Evolutionary conservation across 2,329 filamentous ascomycete genomes (phyloP), one percentile per base, ranked within the genome.

Genomic region (Claviceps sp.): DNA sequence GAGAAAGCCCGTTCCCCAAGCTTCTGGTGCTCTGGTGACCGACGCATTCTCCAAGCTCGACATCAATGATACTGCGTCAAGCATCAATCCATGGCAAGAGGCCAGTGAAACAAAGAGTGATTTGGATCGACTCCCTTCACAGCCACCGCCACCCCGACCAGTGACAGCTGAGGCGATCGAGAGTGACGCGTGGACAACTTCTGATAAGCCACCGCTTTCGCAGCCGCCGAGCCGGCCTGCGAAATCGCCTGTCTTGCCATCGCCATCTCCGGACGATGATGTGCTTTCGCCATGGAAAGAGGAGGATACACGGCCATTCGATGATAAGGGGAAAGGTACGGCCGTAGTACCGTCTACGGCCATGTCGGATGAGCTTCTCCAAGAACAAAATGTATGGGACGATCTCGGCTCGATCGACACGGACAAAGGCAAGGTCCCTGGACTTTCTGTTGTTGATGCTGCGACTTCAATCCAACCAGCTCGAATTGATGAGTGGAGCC

Each of bases 301-400:
- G 5, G 68, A 73, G 51, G 40, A 36, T 52, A 29, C 9, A 29
- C 20, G 55, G 39, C 39, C 57, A 34, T 58, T 61, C 22, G 52
- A 58, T 3, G 57, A 58, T 3, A 56, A 64, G 16, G 61, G 63
- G 17, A 50, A 64, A n/a, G 60, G 63, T n/a, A 50, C 53, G n/a
- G 49, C 53, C 1, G 50, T 51, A 3, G 47, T 54, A 1, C 58
- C 56, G 1, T 46, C 58, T 59, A 64, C 53, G 55, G 59, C 45
- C 56, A 64, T 63, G 22, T 57, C 64, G 0, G 58, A 56, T 22
- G 68, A 71, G 44, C 59, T 69, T 2, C 57, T 67, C 4, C 68
- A 68, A 5, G 68, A 68, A 39, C 65, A 68, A 2, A 65, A 76
- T 53, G 71, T 71, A 0, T 79, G 76, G 77, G 73, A 77, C 50